phyloP scores from a whole-genome alignment of 371 early-diverging fungal genomes.

The Circinella umbellata region DNA sequence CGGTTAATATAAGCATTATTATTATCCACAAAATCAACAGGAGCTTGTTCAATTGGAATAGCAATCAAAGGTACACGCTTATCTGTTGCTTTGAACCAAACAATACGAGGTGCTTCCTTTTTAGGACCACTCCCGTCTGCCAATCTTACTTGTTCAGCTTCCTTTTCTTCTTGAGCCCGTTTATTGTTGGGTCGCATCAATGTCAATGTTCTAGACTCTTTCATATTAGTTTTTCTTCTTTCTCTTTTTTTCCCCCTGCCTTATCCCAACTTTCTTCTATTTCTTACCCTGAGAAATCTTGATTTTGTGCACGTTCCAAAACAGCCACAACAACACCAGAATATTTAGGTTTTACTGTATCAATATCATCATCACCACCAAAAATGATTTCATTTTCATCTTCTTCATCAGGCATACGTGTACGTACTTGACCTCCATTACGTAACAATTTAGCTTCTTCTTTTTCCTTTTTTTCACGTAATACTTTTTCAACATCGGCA shows the following conservation, averaged over 20 bases:
- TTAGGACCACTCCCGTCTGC: constrained; percentile 19
- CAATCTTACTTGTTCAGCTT: constrained; percentile 19
- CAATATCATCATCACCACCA: constrained; percentile 56
- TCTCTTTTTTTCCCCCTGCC: no score
- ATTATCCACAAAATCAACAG: constrained; percentile 64
- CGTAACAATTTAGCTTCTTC: constrained; percentile 51
- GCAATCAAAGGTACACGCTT: constrained; percentile 77
- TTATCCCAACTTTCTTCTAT: not conserved
- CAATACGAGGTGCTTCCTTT: constrained; percentile 45
- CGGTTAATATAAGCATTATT: constrained; percentile 48
- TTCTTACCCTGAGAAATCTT: constrained; percentile 62
- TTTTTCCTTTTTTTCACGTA: constrained; percentile 56
- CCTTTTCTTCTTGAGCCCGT: constrained; percentile 45
- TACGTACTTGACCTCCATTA: constrained; percentile 45
- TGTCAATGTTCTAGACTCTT: constrained; percentile 41
- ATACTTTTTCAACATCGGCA: constrained; percentile 66
- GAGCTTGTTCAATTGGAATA: constrained; percentile 70
- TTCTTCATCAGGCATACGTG: constrained; percentile 47
- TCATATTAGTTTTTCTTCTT: not conserved
- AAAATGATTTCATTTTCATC: constrained; percentile 51
- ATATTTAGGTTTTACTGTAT: constrained; percentile 58
- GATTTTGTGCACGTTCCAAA: constrained; percentile 63
- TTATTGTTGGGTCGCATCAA: constrained; percentile 60
- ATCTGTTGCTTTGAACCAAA: constrained; percentile 88
- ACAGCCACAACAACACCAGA: constrained; percentile 70